A percentile compares a stretch with the other conserved stretches of the same genome.
Conservation (phyloP, 75 land plant genomes). For the Larix kaempferi region DNA sequence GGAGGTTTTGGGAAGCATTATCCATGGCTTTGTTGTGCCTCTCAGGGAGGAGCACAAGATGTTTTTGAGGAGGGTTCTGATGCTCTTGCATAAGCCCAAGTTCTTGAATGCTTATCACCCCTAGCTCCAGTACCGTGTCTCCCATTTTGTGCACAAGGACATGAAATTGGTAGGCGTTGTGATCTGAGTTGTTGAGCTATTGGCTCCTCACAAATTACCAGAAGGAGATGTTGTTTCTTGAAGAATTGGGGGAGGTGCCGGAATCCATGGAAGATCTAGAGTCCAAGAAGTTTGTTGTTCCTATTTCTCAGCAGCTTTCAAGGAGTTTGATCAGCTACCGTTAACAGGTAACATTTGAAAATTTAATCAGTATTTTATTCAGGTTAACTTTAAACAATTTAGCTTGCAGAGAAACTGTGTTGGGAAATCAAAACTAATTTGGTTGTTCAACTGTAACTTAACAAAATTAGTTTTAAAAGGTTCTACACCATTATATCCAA, state of each 20-base stretch:
- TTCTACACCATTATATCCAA: too few relatives aligned
- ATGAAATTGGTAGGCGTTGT: conserved; percentile 39
- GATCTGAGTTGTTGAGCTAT: conserved; percentile 39
- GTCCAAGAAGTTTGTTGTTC: conserved; percentile 28
- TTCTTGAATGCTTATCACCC: conserved; percentile 30
- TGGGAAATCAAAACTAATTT: too few relatives aligned
- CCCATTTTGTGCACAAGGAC: conserved; percentile 70
- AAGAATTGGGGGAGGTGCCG: conserved; percentile 57
- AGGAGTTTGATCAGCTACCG: conserved; percentile 46
- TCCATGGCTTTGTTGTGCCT: conserved; percentile 61
- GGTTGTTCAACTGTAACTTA: too few relatives aligned
- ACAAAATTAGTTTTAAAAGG: too few relatives aligned
- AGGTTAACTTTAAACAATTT: not conserved
- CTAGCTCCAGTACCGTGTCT: conserved; percentile 55
- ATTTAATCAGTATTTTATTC: not conserved
- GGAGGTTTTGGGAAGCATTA: conserved; percentile 70
- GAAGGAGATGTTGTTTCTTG: conserved; percentile 55
- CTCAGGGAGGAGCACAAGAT: conserved; percentile 59
- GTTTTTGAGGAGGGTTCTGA: conserved; percentile 45
- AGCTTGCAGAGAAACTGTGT: not conserved
- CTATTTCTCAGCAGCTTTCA: conserved; percentile 38
- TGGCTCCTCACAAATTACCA: conserved; percentile 66
- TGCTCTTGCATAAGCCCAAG: conserved; percentile 66
- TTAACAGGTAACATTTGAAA: conserved; percentile 41
- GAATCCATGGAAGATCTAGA: conserved; percentile 29